phyloP scores from a whole-genome alignment of 2,329 filamentous ascomycete genomes.

The Zalaria sp. region DNA sequence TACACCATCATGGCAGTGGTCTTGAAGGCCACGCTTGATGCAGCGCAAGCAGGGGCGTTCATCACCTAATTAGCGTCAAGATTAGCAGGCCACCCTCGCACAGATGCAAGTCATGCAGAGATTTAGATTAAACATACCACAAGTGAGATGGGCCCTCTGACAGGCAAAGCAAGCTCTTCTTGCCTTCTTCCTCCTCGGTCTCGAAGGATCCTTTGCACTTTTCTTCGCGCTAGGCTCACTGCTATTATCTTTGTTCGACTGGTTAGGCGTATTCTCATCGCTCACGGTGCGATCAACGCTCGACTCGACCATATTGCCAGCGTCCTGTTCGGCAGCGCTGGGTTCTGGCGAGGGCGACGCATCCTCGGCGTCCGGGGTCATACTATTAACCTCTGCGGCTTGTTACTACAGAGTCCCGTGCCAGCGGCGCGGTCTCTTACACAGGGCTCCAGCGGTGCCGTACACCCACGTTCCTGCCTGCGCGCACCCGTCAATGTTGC shows the following conservation, averaged over 20 bases:
- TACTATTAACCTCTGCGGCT: constrained; percentile 25
- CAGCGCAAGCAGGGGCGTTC: constrained; percentile 89
- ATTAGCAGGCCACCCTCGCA: neutral
- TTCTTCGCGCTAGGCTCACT: constrained; percentile 16
- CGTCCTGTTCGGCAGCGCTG: constrained; percentile 1
- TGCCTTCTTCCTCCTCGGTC: constrained; percentile 89
- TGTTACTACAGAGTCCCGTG: constrained; percentile 5
- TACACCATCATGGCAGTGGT: constrained; percentile 88
- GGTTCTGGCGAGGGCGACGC: constrained; percentile 33
- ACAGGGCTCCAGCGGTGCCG: constrained; percentile 16
- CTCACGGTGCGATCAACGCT: constrained; percentile 22
- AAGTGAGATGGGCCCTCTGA: constrained; percentile 92
- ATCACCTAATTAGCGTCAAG: constrained; percentile 50
- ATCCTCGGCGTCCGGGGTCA: constrained; percentile 34
- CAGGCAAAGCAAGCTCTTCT: constrained; percentile 91
- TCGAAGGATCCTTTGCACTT: constrained; percentile 73
- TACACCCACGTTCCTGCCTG: constrained; percentile 24
- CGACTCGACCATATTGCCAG: constrained; percentile 26
- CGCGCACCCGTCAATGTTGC: neutral
- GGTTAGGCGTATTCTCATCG: constrained; percentile 21
- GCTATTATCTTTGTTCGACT: constrained; percentile 19
- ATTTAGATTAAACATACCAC: constrained; percentile 54
- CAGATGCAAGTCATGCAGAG: neutral
- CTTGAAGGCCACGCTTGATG: constrained; percentile 82
- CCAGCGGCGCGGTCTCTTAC: constrained; percentile 18